Percentiles rank a stretch among this genome's conserved stretches.
Evolutionary conservation across 2,329 filamentous ascomycete species (phyloP).

Genomic region (Phyllosticta capitalensis): DNA sequence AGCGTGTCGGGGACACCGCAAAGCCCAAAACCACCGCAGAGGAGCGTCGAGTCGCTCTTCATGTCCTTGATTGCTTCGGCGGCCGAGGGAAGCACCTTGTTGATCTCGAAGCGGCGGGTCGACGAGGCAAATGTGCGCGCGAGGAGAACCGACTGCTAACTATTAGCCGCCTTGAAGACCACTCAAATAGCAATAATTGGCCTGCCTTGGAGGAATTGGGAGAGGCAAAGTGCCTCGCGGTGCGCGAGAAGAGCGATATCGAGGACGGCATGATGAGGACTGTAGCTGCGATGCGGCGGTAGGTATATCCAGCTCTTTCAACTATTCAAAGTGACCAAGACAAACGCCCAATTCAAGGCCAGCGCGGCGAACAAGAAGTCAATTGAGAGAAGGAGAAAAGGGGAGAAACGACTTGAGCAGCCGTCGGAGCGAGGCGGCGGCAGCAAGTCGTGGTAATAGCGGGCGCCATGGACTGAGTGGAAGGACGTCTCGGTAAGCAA

Average conservation of each 20-base stretch:
- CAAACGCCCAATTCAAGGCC: neutral
- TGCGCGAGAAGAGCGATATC: conserved; percentile 8
- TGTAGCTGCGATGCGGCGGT: too few species aligned
- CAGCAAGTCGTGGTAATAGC: neutral
- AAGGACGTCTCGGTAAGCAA: neutral
- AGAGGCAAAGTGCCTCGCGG: conserved; percentile 5
- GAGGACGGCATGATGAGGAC: conserved; percentile 3
- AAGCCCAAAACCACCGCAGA: conserved; percentile 31
- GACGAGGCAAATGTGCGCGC: conserved; percentile 28
- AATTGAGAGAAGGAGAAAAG: neutral
- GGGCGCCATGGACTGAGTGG: neutral
- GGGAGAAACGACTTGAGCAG: neutral
- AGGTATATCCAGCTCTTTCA: neutral
- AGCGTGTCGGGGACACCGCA: conserved; percentile 31
- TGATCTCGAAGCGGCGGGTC: conserved; percentile 25
- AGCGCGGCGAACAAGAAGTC: neutral
- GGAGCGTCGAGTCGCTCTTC: conserved; percentile 27
- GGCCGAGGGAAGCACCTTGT: conserved; percentile 30
- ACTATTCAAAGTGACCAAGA: neutral
- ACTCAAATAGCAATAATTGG: neutral
- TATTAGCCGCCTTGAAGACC: neutral
- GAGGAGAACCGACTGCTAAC: conserved; percentile 13
- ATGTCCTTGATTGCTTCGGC: conserved; percentile 30
- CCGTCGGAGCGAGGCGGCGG: neutral
- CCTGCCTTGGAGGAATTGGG: conserved; percentile 7